Evolutionary conservation across 139 green algal species (phyloP).

Genomic region (Asterochloris erici): DNA sequence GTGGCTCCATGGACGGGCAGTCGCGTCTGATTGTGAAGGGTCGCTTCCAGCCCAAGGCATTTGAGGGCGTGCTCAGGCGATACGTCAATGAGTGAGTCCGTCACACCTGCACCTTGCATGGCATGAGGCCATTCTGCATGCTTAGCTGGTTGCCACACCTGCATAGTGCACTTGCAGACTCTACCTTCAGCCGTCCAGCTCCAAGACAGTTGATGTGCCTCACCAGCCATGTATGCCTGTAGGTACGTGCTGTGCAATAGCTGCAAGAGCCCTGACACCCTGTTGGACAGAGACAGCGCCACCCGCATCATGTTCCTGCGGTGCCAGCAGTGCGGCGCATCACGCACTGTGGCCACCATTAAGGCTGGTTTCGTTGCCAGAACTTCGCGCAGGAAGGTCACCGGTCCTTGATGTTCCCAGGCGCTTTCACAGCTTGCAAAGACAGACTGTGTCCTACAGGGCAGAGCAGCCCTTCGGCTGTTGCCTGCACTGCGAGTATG

Average conservation of each 20-base stretch:
- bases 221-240: constrained; percentile 11
- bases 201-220: not conserved
- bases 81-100: constrained; percentile 93
- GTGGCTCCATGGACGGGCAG: constrained; percentile 87
- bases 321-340: constrained; percentile 91
- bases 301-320: constrained; percentile 90
- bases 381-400: constrained; percentile 32
- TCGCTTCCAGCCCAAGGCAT: constrained; percentile 96
- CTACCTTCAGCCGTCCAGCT: too few species aligned
- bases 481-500: too few species aligned
- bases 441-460: not conserved
- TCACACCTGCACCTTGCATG: not conserved
- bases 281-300: constrained; percentile 84
- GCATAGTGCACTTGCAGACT: not conserved
- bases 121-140: too few species aligned
- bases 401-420: not conserved
- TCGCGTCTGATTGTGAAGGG: constrained; percentile 95
- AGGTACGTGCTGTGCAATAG: constrained; percentile 97
- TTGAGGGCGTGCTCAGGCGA: constrained; percentile 93
- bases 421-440: not conserved
- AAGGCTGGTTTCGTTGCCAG: constrained; percentile 93
- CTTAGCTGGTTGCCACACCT: not conserved
- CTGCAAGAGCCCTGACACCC: constrained; percentile 96
- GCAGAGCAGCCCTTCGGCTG: too few species aligned
- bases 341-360: constrained; percentile 83